phyloP scores from a whole-genome alignment of 371 early-diverging fungal genomes.

The Apophysomyces ossiformis region DNA sequence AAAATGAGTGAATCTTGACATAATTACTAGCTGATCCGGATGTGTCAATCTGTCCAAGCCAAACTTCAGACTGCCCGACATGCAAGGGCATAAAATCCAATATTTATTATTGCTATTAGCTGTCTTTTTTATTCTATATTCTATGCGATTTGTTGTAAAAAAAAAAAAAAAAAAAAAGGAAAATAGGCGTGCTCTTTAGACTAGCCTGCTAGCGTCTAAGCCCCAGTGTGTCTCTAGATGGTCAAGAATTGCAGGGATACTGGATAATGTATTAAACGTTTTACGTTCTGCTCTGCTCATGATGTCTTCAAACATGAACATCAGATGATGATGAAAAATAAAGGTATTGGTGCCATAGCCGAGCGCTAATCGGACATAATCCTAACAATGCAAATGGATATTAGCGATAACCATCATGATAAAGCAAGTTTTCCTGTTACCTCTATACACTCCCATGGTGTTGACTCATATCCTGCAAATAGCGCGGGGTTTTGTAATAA shows the following conservation, averaged over 20 bases:
- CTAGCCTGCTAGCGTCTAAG: constrained; percentile 41
- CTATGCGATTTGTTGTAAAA: too few relatives aligned
- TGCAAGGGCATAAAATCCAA: neutral
- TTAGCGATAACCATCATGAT: neutral
- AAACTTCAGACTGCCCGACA: constrained; percentile 2
- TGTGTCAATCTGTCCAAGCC: constrained; percentile 22
- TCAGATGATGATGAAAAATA: constrained; percentile 93
- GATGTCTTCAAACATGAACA: constrained; percentile 91
- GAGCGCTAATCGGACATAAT: constrained; percentile 76
- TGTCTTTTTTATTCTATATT: too few relatives aligned
- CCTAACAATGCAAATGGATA: constrained; percentile 33
- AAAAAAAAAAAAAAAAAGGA: too few relatives aligned
- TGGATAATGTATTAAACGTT: constrained; percentile 84
- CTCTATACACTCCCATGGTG: constrained; percentile 81
- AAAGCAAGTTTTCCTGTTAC: constrained; percentile 20
- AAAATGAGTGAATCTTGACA: neutral
- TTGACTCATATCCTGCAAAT: constrained; percentile 69
- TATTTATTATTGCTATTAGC: neutral
- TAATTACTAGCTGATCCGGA: constrained; percentile 14
- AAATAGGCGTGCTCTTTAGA: neutral
- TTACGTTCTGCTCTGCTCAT: constrained; percentile 88
- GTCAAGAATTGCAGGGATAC: constrained; percentile 83
- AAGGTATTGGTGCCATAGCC: constrained; percentile 84
- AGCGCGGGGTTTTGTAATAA: constrained; percentile 90
- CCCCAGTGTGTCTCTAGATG: constrained; percentile 82